Percentiles rank a stretch among this genome's conserved stretches.
phyloP scores from a whole-genome alignment of 768 basidiomycete genomes.

The Collybiopsis luxurians region DNA sequence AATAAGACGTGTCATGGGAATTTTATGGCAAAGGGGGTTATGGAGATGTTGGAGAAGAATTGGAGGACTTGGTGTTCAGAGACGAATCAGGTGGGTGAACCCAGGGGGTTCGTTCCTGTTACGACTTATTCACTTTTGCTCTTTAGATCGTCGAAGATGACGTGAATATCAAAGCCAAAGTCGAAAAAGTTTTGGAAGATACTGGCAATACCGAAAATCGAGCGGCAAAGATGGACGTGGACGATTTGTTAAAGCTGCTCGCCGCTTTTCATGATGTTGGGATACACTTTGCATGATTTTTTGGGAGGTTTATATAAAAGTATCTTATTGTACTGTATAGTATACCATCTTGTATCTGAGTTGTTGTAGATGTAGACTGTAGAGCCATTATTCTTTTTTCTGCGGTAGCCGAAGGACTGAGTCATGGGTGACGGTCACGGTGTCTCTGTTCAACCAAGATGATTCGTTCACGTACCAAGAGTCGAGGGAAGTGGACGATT shows the following conservation, averaged over 20 bases:
- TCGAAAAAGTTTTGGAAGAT: conserved; percentile 72
- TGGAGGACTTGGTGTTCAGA: conserved; percentile 90
- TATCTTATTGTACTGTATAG: not conserved
- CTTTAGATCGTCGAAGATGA: conserved; percentile 67
- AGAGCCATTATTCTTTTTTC: too few species aligned
- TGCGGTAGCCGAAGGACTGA: too few species aligned
- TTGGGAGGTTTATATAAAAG: not conserved
- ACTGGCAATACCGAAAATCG: conserved; percentile 74
- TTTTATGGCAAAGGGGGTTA: conserved; percentile 92
- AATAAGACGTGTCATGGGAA: conserved; percentile 90
- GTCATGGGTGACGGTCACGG: too few species aligned
- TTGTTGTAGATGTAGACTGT: too few species aligned
- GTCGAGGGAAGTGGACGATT: conserved; percentile 85
- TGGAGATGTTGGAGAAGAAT: conserved; percentile 92
- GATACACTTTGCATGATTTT: conserved; percentile 60
- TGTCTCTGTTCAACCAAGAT: too few species aligned
- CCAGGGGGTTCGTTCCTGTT: not conserved
- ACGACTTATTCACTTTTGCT: not conserved
- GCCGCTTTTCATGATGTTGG: conserved; percentile 72
- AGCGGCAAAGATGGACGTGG: conserved; percentile 91
- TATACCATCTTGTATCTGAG: not conserved
- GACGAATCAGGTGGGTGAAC: conserved; percentile 56
- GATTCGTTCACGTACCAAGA: too few species aligned
- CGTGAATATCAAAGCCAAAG: conserved; percentile 62
- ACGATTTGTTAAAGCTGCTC: conserved; percentile 86